Conservation (phyloP, 2,329 filamentous ascomycete species). For the Ophiostoma montium region DNA sequence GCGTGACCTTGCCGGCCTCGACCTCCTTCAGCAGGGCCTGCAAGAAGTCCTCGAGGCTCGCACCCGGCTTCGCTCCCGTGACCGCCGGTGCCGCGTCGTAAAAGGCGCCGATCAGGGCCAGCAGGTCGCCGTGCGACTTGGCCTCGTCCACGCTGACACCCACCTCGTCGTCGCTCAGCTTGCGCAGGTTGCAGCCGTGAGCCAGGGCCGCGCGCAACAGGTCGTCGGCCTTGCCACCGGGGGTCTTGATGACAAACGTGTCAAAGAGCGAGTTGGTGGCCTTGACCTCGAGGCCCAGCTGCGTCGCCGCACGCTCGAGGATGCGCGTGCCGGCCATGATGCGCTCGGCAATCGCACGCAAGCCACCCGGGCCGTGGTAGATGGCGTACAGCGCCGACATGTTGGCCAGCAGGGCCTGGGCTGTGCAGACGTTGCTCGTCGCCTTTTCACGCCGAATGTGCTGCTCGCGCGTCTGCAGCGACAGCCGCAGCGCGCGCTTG, state of each 20-base stretch:
- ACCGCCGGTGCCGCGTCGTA: constrained; percentile 6
- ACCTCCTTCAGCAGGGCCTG: constrained; percentile 24
- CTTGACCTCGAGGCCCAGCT: constrained; percentile 44
- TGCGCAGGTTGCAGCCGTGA: constrained; percentile 46
- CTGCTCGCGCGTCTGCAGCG: constrained; percentile 86
- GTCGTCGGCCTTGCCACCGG: constrained; percentile 25
- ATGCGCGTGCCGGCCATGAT: constrained; percentile 58
- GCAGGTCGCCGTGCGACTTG: constrained; percentile 18
- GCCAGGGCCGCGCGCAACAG: constrained; percentile 35
- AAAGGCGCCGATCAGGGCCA: constrained; percentile 10
- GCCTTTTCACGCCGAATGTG: constrained; percentile 94
- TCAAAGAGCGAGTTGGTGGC: constrained; percentile 41
- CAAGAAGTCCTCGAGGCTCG: constrained; percentile 16
- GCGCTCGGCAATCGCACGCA: constrained; percentile 71
- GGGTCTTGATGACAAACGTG: constrained; percentile 55
- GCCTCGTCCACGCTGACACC: constrained; percentile 66
- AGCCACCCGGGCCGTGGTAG: constrained; percentile 76
- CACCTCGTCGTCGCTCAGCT: constrained; percentile 31
- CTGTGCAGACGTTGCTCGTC: constrained; percentile 94
- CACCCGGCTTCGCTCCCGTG: background rate
- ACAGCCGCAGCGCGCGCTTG: constrained; percentile 65
- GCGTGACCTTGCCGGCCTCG: constrained; percentile 15
- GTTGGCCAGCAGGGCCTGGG: constrained; percentile 84
- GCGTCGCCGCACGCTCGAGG: constrained; percentile 48
- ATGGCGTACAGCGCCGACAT: constrained; percentile 93